phyloP scores from a whole-genome alignment of 345 rosid species.

The Noccaea caerulescens region DNA sequence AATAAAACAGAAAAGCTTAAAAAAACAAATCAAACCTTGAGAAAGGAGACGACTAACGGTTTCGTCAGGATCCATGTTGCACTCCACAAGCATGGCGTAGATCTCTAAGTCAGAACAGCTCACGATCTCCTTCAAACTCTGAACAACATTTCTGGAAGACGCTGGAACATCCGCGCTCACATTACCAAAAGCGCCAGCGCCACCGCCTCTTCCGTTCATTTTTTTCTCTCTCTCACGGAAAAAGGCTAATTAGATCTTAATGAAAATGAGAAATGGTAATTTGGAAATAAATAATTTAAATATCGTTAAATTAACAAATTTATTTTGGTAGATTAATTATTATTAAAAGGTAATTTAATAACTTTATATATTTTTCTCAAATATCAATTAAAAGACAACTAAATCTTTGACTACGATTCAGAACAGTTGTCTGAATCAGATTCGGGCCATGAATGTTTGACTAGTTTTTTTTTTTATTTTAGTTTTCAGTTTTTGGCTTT shows the following conservation, averaged over 20 bases:
- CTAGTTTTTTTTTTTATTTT: too few species aligned
- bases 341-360: neutral
- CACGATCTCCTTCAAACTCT: conserved; percentile 89
- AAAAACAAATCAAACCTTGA: conserved; percentile 57
- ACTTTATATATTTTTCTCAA: neutral
- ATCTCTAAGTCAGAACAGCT: conserved; percentile 87
- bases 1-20: neutral
- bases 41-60: conserved; percentile 88
- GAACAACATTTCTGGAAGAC: conserved; percentile 70
- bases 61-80: conserved; percentile 94
- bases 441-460: too few species aligned
- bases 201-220: conserved; percentile 54
- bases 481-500: too few species aligned
- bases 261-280: neutral
- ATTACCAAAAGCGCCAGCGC: conserved; percentile 32
- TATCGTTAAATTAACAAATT: neutral
- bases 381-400: neutral
- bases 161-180: conserved; percentile 65
- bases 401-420: neutral
- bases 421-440: too few species aligned
- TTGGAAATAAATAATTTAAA: neutral
- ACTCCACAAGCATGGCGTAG: conserved; percentile 86
- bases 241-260: too few species aligned
- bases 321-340: conserved; percentile 14
- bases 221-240: neutral